A percentile compares a stretch with the other conserved stretches of the same genome.
Evolutionary conservation across 129 eudicot species (phyloP).

Genomic region (Lactuca saligna): DNA sequence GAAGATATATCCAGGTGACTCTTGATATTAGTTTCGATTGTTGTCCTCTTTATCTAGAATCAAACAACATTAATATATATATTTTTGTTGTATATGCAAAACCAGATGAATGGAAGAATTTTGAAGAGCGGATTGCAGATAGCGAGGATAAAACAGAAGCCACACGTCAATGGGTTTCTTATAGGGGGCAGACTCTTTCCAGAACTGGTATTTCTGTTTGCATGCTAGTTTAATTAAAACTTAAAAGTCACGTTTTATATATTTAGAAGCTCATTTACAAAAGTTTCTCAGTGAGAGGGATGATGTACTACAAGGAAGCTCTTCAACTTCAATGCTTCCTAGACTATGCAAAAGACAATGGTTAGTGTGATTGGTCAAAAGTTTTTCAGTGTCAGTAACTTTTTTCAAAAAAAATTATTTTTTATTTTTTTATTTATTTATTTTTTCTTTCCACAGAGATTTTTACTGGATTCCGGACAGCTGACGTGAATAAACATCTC

Average conservation of each 20-base stretch:
- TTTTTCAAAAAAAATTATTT: not conserved
- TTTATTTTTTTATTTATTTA: not conserved
- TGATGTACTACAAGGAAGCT: slow-evolving; percentile 96
- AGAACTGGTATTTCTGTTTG: slow-evolving; percentile 72
- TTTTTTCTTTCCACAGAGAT: slow-evolving; percentile 59
- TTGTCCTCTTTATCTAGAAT: slow-evolving; percentile 7
- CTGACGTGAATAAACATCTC: slow-evolving; percentile 45
- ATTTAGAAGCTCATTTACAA: slow-evolving; percentile 19
- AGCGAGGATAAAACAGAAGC: slow-evolving; percentile 47
- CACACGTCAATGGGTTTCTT: slow-evolving; percentile 91
- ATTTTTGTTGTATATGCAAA: slow-evolving; percentile 26
- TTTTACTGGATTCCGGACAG: slow-evolving; percentile 76
- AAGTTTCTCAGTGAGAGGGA: slow-evolving; percentile 76
- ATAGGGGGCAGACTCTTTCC: slow-evolving; percentile 97
- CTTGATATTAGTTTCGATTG: slow-evolving; percentile 8
- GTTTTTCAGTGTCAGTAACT: not conserved
- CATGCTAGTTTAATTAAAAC: slow-evolving; percentile 3
- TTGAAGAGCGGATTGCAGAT: slow-evolving; percentile 48
- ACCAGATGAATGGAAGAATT: slow-evolving; percentile 85
- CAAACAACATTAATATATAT: slow-evolving; percentile 11
- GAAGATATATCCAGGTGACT: slow-evolving; percentile 93
- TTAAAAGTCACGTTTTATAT: not conserved
- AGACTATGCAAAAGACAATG: slow-evolving; percentile 79
- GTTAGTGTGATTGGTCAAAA: slow-evolving; percentile 39
- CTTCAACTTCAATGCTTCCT: slow-evolving; percentile 92